Base-by-base conservation (phyloP, 2,329 filamentous ascomycete species). In the Apiospora rasikravindrae region DNA sequence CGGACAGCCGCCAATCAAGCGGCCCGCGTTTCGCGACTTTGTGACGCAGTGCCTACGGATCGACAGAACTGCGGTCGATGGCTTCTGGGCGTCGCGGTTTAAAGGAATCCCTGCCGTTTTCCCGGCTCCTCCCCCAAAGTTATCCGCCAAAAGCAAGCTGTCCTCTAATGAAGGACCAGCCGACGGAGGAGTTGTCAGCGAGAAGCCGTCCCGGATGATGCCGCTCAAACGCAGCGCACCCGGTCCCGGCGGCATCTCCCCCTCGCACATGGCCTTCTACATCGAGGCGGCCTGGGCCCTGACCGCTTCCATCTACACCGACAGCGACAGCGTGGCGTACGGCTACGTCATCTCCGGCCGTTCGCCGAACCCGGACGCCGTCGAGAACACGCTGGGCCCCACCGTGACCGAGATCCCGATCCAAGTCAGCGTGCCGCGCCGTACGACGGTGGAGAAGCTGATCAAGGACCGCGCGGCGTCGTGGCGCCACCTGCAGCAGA, bases 271-370 rank as follows among this genome's bases (percentile, higher is more conserved):
- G 19, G 70, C 72, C 10, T 73, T 57, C 24, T 74, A 57, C 57
- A 67, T 71, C 13, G 73, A 74, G 42, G 66, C 69, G 37, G 73
- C 73, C 40, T 74, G 73, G 73, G 73, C 69, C 45, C 53, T 74
- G 70, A 74, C 73, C 33, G 44, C 66, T 44, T 40, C 68, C n/a
- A 68, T 68, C 2, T 74, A 73, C 61, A 24, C 72, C 11, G 37
- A 61, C 26, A 70, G 51, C 40, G 72, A 72, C 13, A 73, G 45
- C 37, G 51, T 74, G 19, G 72, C 69, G 37, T 74, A 67, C 29
- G 73, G 73, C 3, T 47, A 44, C 24, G 70, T 74, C 22, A 33
- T 74, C 40, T 73, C 73, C 40, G 72, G 73, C 16, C 72, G 73
- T 22, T 67, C 70, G 33, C 51, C 72, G 26, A 37, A 45, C 29